Base-by-base conservation (phyloP, 2,329 filamentous ascomycete species). In the Keithomyces neogunnii region DNA sequence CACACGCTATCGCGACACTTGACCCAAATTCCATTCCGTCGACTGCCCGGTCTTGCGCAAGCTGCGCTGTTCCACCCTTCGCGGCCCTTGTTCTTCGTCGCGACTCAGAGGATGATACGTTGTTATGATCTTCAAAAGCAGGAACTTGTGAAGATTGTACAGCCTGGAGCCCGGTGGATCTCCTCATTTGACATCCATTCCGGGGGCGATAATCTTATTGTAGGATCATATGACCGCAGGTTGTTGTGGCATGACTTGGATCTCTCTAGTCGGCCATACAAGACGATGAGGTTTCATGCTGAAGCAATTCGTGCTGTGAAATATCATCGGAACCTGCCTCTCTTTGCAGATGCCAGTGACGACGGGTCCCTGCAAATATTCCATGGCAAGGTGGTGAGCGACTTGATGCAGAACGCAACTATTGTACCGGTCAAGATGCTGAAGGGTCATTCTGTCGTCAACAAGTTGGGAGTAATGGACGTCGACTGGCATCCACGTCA, bases 211-310 rank as follows among this genome's bases (percentile, higher is more conserved):
- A 96, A 99, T 65, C 71, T 99, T 51, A 88, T 97, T 53, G 89
- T 96, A 9, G 90, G 91, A 44, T 93, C 90, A 1, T 99, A 97
- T 71, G 93, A 99, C 71, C 85, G 91, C 58, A 84, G 92, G 45
- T 77, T 99, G 3, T 77, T 99, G 33, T 99, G 93, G 93, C 93
- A 97, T 72, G 93, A 99, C 70, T 78, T 97, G 50, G 93, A 99
- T 59, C 81, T 99, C 36, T 93, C 89, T 1, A 85, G 81, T 56
- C 83, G 89, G 47, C 93, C 93, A 0, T 97, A 95, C 76, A 96
- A 96, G 76, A 97, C 92, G 1, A 84, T 99, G 71, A 82, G 93
- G 48, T 99, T 97, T 74, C 93, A 99, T 72, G 74, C 82, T 55
- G 88, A 95, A 69, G 93, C 93, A 45, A 95, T 99, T 62, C 82